Base-by-base conservation (phyloP, 2,329 filamentous ascomycete species). In the Thermochaetoides dissita region DNA sequence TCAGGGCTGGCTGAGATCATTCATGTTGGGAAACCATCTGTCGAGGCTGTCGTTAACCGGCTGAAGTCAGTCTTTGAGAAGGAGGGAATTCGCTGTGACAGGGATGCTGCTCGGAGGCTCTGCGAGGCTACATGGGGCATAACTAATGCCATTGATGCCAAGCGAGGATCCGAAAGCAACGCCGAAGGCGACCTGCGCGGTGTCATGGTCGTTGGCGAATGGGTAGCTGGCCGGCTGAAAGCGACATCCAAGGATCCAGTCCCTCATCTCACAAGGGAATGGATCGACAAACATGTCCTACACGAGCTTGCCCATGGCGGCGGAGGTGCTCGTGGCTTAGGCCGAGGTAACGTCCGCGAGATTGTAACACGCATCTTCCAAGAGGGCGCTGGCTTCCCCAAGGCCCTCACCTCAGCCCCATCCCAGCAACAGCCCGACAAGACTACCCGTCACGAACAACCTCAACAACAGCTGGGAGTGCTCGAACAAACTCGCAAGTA, bases 121-220 rank as follows among this genome's bases (percentile, higher is more conserved):
- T 91, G 85, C 49, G 85, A 93, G 61, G 76, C 82, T 7, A 80
- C 83, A 0, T 91, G 84, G 82, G 84, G 84, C 8, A 81, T 88
- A 57, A 76, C 72, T 10, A 79, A 71, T 46, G 77, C 79, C n/a
- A 73, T 80, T 43, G 81, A 87, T 50, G 74, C 73, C 17, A 77
- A 73, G 38, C 74, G 74, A 34, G 79, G 81, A 0, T 75, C 79
- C 12, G 80, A 84, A 51, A 74, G 73, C 49, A 73, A 71, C n/a
- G 73, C 75, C 1, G 73, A 81, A 51, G 79, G 79, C 30, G 85
- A 93, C 55, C 72, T 93, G 31, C 74, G 85, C 50, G 81, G 84
- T 34, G 74, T 89, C 44, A 84, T 93, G 79, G 84, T 93, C 0
- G 82, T 89, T 4, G 81, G 81, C 34, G 84, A 93, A 59, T 91